These are phyloP conservation scores for Leptodontidium sp. DNA, from an alignment of 2,329 filamentous ascomycete genomes.

Conservation along the genomic window DNA sequence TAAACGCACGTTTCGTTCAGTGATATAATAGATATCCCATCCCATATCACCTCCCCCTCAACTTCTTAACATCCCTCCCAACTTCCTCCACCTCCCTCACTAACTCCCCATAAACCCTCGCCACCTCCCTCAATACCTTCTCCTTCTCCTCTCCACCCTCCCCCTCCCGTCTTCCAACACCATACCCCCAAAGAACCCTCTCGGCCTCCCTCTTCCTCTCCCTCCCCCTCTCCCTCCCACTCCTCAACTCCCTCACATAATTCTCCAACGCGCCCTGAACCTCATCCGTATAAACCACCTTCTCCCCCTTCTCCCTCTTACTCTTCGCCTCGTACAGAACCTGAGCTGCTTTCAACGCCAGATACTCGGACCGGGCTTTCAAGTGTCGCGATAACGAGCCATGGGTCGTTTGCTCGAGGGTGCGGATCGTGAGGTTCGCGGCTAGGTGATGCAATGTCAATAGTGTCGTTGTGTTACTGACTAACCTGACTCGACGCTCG, in stretches of 20 bases:
- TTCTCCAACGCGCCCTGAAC: conserved; percentile 40
- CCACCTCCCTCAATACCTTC: conserved; percentile 46
- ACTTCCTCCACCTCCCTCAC: conserved; percentile 43
- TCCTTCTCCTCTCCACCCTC: conserved; percentile 42
- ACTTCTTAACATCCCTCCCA: conserved; percentile 44
- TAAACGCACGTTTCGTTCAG: no score
- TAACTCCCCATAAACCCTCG: conserved; percentile 46
- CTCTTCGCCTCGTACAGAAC: conserved; percentile 31
- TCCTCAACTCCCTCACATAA: conserved; percentile 42
- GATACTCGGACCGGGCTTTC: conserved; percentile 33
- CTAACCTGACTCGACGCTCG: conserved; percentile 48
- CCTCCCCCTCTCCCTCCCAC: conserved; percentile 42
- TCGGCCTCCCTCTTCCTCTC: conserved; percentile 40
- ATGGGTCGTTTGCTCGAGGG: conserved; percentile 44
- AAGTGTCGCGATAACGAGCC: conserved; percentile 41
- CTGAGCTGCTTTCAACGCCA: conserved; percentile 35
- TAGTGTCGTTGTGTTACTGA: conserved; percentile 44
- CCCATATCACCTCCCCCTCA: conserved; percentile 33
- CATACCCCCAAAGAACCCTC: conserved; percentile 45
- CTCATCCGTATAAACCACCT: conserved; percentile 43
- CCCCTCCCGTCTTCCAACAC: conserved; percentile 41
- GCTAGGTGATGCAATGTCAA: conserved; percentile 40
- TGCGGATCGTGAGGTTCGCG: conserved; percentile 39
- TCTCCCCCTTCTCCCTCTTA: conserved; percentile 36
- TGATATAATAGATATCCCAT: not conserved